Conservation (phyloP, 208 protist genomes). For the Crithidia bombi region DNA sequence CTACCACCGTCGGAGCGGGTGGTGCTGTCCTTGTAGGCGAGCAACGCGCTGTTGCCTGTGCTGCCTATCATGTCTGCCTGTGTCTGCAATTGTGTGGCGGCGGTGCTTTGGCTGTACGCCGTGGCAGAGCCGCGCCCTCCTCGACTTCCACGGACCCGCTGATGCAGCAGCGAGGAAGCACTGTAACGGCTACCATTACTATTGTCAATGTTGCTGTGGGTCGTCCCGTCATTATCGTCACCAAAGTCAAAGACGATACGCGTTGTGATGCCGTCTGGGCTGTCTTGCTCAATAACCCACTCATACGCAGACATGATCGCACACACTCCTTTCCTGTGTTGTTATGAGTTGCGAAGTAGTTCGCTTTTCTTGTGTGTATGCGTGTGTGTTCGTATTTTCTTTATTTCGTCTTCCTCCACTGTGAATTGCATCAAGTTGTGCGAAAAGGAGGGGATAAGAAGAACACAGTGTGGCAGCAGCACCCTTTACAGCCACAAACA, state of each 20-base stretch:
- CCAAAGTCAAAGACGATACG: constrained; percentile 39
- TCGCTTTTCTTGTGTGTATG: background rate
- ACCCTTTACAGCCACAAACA: too few species aligned
- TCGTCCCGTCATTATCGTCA: background rate
- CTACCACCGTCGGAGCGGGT: constrained; percentile 42
- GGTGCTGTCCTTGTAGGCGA: constrained; percentile 1
- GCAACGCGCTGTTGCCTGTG: background rate
- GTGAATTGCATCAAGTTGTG: constrained; percentile 86
- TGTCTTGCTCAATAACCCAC: constrained; percentile 54
- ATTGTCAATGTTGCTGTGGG: background rate
- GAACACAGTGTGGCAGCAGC: too few species aligned
- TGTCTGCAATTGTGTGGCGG: background rate
- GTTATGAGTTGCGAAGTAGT: background rate
- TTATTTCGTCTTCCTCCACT: constrained; percentile 64
- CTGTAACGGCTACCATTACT: background rate
- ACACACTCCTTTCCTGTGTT: background rate
- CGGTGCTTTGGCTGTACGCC: background rate
- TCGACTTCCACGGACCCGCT: background rate
- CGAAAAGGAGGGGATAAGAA: too few species aligned
- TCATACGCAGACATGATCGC: constrained; percentile 37
- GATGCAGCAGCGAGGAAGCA: background rate
- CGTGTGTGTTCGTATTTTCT: background rate
- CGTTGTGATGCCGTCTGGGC: constrained; percentile 38
- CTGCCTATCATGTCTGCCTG: background rate
- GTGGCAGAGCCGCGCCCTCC: background rate